Base-by-base conservation (phyloP, 2,329 filamentous ascomycete genomes). In the Fusarium sp. region DNA sequence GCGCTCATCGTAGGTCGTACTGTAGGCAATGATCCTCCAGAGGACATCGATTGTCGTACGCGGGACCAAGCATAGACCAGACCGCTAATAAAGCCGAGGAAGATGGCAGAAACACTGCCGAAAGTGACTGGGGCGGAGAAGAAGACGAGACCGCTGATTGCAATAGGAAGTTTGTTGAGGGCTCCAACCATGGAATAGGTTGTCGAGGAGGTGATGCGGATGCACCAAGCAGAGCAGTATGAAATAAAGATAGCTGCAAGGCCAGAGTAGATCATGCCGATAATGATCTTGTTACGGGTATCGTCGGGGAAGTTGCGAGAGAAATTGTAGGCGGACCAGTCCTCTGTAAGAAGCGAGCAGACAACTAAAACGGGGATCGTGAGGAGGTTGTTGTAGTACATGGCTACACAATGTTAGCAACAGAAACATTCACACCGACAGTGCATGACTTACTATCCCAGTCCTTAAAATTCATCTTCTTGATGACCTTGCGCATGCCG, bases 321-420 rank as follows among this genome's bases (percentile, higher is more conserved):
- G 77, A 99, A 85, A 85, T 99, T 99, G 70, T 88, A 88, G 57
- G 89, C 86, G 12, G 95, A 97, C 96, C 96, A 99, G 85, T 98
- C 94, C 83, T 99, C 96, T 75, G 93, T 86, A 73, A 98, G 78
- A 60, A 98, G 86, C 39, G 96, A 97, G 82, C 92, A 91, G 78
- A 94, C 82, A 66, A 98, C 84, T 59, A 99, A 91, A 79, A 98
- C 92, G 34, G 96, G 96, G 74, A 99, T 98, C 65, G 95, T 97
- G 76, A 99, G 91, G 54, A 98, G 89, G 85, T 99, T 98, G 90
- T 99, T 99, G 89, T 99, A 99, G 87, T 96, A 98, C 96, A 98
- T 99, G 80, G 95, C 96, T 98, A 75, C 54, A 56, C 48, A 36
- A 68, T n/a, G 80, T 84, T 78, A 86, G 82, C 52, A 62, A 50